These are phyloP conservation scores for Aspergillus carlsbadensis DNA, from an alignment of 495 filamentous ascomycete species.

Conservation along the genomic window DNA sequence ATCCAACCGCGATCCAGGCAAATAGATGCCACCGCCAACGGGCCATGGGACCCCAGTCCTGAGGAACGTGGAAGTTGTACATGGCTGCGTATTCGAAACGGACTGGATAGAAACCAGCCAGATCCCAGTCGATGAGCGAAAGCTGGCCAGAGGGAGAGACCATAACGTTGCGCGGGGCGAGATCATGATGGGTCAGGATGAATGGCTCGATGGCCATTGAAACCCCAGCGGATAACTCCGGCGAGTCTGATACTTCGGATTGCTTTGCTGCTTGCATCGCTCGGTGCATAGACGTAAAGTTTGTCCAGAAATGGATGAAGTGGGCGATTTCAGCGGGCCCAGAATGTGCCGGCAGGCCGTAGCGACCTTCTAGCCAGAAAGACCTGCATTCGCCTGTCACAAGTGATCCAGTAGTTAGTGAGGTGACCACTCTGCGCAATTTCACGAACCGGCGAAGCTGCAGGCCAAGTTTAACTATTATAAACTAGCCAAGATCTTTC, in stretches of 20 bases:
- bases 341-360: too few species aligned
- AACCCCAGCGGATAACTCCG: too few species aligned
- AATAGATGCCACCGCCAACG: conserved; percentile 20
- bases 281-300: too few species aligned
- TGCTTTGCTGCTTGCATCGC: too few species aligned
- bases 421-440: conserved; percentile 10
- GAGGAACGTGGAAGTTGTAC: conserved; percentile 18
- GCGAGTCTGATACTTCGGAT: too few species aligned
- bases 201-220: too few species aligned
- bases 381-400: conserved; percentile 17
- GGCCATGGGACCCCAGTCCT: conserved; percentile 11
- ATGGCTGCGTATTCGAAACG: conserved; percentile 22
- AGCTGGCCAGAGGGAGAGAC: conserved; percentile 15
- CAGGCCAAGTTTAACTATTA: conserved; percentile 10
- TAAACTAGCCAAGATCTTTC: conserved; percentile 10
- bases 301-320: too few species aligned
- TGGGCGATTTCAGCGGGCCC: too few species aligned
- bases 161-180: too few species aligned
- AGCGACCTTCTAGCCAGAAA: conserved; percentile 21
- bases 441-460: conserved; percentile 11
- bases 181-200: too few species aligned
- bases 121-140: conserved; percentile 21
- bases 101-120: conserved; percentile 19
- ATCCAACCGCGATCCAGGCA: conserved; percentile 17
- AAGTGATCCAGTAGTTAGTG: conserved; percentile 15